Evolutionary conservation across 192 early-diverging fungal genomes (phyloP).

Genomic region (Chytriomyces sp.): DNA sequence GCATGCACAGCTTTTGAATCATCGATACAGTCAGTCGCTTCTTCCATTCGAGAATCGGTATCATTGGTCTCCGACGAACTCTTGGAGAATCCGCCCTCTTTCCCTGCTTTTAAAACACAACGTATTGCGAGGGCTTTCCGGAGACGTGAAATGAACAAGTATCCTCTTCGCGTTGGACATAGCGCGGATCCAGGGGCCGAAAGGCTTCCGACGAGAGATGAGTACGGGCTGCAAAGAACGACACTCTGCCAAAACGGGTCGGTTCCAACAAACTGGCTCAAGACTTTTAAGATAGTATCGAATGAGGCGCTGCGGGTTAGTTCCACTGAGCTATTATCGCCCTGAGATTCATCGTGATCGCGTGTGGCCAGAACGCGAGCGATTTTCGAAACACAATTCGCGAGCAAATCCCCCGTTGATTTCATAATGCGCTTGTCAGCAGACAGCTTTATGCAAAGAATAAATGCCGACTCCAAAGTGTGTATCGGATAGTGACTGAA

Average conservation of each 20-base stretch:
- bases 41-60: not conserved
- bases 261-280: slow-evolving; percentile 11
- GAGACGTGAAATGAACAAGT: not conserved
- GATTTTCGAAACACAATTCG: slow-evolving; percentile 24
- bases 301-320: not conserved
- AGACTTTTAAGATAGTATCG: not conserved
- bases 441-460: slow-evolving; percentile 20
- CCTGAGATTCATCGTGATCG: not conserved
- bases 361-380: slow-evolving; percentile 8
- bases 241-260: slow-evolving; percentile 24
- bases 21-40: not conserved
- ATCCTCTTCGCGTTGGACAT: slow-evolving; percentile 10
- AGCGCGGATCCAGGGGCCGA: not conserved
- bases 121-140: slow-evolving; percentile 1
- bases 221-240: slow-evolving; percentile 12
- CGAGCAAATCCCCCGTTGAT: slow-evolving; percentile 12
- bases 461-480: slow-evolving; percentile 10
- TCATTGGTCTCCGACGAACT: slow-evolving; percentile 7
- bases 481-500: slow-evolving; percentile 10
- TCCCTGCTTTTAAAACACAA: slow-evolving; percentile 15
- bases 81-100: slow-evolving; percentile 4
- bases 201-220: slow-evolving; percentile 11
- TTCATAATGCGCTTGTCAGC: slow-evolving; percentile 5
- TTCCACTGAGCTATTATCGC: not conserved
- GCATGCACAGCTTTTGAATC: not conserved